Base-by-base conservation (phyloP, 208 protist genomes). In the Leishmania mexicana region DNA sequence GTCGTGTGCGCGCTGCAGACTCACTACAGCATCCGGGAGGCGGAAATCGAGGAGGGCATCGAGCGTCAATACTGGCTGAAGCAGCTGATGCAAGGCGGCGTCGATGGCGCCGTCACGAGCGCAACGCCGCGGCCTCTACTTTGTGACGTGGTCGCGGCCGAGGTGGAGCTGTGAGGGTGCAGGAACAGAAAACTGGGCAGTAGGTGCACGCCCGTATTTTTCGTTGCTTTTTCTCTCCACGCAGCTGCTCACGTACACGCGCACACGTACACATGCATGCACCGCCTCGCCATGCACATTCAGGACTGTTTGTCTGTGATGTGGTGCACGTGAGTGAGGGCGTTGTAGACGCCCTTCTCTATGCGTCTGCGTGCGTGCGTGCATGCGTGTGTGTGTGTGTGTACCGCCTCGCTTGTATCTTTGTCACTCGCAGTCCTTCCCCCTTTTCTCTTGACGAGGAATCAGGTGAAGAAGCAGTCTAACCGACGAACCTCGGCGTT, bases 21-120 rank as follows among this genome's bases (percentile, higher is more conserved):
- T 35, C 78, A 87, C 64, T 90, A 90, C 85, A 84, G 82, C 28
- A 62, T 67, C 17, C 82, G 87, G 4, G 83, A 89, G 13, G 81
- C 90, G 28, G 85, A 87, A 65, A 65, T 83, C 47, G 83, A 90
- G 75, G 86, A 90, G 64, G 77, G 78, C 38, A 76, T 85, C 4
- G 82, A 53, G 51, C 84, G 85, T 1, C 72, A 87, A 11, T 24
- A 57, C 57, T 54, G 54, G 54, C 57, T 53, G 28, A 38, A 24
- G 24, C 6, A 31, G 35, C 57, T 6, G 28, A 57, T 38, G 47
- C 51, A 47, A 10, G 19, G 3, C 15, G 57, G 54, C 54, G 24
- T 42, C 7, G 73, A 47, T 62, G 10, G 2, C 19, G 51, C 42
- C 38, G 51, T 47, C 2, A 17, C 3, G n/a, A 62, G 8, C 21